A percentile compares a stretch with the other conserved stretches of the same genome.
Conservation (phyloP, 2,329 filamentous ascomycete species). For the Phoma herbarum region DNA sequence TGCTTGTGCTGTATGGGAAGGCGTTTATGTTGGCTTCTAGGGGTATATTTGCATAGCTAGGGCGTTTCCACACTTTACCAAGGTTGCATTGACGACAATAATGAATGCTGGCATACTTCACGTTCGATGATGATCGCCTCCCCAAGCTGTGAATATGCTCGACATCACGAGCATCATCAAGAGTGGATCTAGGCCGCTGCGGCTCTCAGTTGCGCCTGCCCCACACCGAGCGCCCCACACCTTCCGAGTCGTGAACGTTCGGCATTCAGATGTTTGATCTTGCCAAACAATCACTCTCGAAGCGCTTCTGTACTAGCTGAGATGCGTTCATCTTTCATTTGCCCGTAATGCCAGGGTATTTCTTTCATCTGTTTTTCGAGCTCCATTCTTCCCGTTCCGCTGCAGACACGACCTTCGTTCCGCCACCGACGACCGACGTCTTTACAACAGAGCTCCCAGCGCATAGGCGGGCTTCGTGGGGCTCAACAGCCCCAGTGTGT, state of each 20-base stretch:
- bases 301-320: slow-evolving; percentile 11
- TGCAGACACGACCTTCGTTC: slow-evolving; percentile 49
- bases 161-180: background rate
- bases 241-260: background rate
- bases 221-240: slow-evolving; percentile 15
- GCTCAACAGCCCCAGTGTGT: slow-evolving; percentile 29
- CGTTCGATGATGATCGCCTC: background rate
- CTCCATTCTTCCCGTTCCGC: slow-evolving; percentile 57
- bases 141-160: background rate
- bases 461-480: slow-evolving; percentile 53
- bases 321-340: slow-evolving; percentile 22
- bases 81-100: slow-evolving; percentile 21
- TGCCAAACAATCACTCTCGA: slow-evolving; percentile 1
- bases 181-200: background rate
- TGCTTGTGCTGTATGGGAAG: slow-evolving; percentile 22
- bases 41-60: slow-evolving; percentile 38
- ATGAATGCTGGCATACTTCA: slow-evolving; percentile 15
- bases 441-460: slow-evolving; percentile 56
- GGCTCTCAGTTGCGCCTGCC: slow-evolving; percentile 1
- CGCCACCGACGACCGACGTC: slow-evolving; percentile 55
- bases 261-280: slow-evolving; percentile 10
- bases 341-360: slow-evolving; percentile 66
- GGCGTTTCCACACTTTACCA: slow-evolving; percentile 28
- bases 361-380: slow-evolving; percentile 70
- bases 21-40: slow-evolving; percentile 26